Evolutionary conservation across 768 basidiomycete species (phyloP).

Genomic region (Phanerochaete carnosa): DNA sequence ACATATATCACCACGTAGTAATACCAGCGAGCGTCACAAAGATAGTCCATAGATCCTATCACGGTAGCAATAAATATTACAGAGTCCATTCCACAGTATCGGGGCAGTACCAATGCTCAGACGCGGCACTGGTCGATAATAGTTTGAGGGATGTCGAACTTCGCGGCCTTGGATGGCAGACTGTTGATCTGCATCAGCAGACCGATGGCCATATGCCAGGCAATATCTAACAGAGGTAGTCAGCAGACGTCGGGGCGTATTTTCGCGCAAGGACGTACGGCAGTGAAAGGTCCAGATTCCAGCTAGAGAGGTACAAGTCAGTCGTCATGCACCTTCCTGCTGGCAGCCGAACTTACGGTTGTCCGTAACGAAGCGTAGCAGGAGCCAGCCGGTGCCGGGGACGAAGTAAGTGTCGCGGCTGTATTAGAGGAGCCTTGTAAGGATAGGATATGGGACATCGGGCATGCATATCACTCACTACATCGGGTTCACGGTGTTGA

Average conservation of each 20-base stretch:
- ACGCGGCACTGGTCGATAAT: slow-evolving; percentile 29
- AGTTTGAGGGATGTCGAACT: slow-evolving; percentile 32
- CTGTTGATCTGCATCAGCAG: slow-evolving; percentile 39
- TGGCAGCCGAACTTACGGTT: slow-evolving; percentile 24
- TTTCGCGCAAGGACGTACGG: slow-evolving; percentile 20
- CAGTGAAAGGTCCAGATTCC: slow-evolving; percentile 42
- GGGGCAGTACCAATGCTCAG: no score
- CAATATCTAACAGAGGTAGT: not conserved
- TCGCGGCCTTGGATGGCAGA: slow-evolving; percentile 32
- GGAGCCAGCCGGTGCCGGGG: slow-evolving; percentile 34
- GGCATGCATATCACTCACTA: slow-evolving; percentile 18
- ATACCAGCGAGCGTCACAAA: no score
- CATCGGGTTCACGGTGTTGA: slow-evolving; percentile 33
- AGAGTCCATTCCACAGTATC: no score
- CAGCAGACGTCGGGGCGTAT: not conserved
- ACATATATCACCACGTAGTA: no score
- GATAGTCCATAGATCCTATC: no score
- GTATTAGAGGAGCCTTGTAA: not conserved
- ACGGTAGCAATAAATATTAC: no score
- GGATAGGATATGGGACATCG: not conserved
- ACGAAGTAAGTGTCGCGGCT: slow-evolving; percentile 40
- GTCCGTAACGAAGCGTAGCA: slow-evolving; percentile 39
- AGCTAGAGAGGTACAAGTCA: slow-evolving; percentile 6
- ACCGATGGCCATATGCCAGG: slow-evolving; percentile 29
- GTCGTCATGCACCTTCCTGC: not conserved